A percentile compares a stretch with the other conserved stretches of the same genome.
phyloP scores from a whole-genome alignment of 176 grass and related monocot species.

The Ananas comosus region DNA sequence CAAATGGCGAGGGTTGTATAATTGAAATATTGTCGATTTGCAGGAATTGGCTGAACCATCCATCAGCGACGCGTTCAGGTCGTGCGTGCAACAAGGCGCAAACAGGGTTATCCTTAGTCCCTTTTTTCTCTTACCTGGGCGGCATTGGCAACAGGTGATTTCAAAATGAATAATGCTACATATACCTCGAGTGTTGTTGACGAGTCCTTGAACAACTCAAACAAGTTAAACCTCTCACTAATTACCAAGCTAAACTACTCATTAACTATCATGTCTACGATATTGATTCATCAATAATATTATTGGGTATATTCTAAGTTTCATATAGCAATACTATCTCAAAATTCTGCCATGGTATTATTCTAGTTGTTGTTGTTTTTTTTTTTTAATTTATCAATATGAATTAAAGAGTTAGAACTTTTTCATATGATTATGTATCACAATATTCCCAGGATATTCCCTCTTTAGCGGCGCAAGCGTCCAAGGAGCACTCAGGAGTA shows the following conservation, averaged over 20 bases:
- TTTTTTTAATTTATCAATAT: too few relatives aligned
- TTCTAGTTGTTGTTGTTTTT: too few relatives aligned
- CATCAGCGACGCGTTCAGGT: constrained; percentile 73
- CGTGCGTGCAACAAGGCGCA: constrained; percentile 72
- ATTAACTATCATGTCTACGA: too few relatives aligned
- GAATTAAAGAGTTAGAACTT: background rate
- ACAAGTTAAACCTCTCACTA: too few relatives aligned
- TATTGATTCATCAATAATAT: too few relatives aligned
- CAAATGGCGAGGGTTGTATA: too few relatives aligned
- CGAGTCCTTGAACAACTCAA: too few relatives aligned
- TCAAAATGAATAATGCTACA: background rate
- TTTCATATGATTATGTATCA: background rate
- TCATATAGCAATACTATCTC: too few relatives aligned
- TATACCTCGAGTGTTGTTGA: background rate
- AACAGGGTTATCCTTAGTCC: constrained; percentile 61
- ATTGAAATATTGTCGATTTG: too few relatives aligned
- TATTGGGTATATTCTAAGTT: too few relatives aligned
- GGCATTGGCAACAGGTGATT: constrained; percentile 66
- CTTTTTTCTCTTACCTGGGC: constrained; percentile 89
- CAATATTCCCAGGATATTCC: constrained; percentile 61
- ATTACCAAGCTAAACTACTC: too few relatives aligned
- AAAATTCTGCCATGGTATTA: too few relatives aligned
- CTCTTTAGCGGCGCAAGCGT: constrained; percentile 60
- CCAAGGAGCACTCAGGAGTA: constrained; percentile 57
- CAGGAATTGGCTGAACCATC: constrained; percentile 78